Conservation (phyloP, 2,329 filamentous ascomycete genomes). For the Aureobasidium sp. region DNA sequence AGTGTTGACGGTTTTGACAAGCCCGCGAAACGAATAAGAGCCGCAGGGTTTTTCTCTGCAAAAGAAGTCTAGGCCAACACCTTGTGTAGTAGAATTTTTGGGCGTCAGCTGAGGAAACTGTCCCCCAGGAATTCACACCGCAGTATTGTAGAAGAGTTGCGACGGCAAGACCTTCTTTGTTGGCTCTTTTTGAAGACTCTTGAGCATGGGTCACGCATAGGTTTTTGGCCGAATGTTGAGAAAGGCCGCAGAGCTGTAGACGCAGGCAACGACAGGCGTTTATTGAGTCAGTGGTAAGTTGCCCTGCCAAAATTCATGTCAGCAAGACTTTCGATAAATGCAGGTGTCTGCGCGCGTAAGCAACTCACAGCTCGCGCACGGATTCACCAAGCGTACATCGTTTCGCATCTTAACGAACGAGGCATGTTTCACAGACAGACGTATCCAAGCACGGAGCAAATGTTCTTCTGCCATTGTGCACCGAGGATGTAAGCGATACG, state of each 20-base stretch:
- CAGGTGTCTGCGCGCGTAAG: background rate
- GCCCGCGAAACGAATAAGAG: background rate
- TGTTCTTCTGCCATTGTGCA: background rate
- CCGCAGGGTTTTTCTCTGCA: conserved; percentile 1
- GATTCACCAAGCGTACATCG: background rate
- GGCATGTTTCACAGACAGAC: background rate
- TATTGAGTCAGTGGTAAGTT: background rate
- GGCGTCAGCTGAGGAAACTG: background rate
- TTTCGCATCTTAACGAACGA: background rate
- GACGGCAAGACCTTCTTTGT: background rate
- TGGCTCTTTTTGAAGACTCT: background rate
- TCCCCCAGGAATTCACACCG: background rate
- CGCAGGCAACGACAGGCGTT: background rate
- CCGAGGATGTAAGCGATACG: background rate
- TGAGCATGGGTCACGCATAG: too few species aligned
- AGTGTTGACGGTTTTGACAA: too few species aligned
- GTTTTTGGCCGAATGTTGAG: too few species aligned
- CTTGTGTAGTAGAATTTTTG: background rate
- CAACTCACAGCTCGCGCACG: background rate
- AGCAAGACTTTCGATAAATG: background rate
- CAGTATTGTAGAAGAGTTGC: background rate
- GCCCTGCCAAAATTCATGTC: background rate
- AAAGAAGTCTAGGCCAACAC: background rate
- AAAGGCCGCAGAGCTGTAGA: too few species aligned
- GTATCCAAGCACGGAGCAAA: background rate